Evolutionary conservation across 192 early-diverging fungal species (phyloP).

Genomic region (Coemansia sp.): DNA sequence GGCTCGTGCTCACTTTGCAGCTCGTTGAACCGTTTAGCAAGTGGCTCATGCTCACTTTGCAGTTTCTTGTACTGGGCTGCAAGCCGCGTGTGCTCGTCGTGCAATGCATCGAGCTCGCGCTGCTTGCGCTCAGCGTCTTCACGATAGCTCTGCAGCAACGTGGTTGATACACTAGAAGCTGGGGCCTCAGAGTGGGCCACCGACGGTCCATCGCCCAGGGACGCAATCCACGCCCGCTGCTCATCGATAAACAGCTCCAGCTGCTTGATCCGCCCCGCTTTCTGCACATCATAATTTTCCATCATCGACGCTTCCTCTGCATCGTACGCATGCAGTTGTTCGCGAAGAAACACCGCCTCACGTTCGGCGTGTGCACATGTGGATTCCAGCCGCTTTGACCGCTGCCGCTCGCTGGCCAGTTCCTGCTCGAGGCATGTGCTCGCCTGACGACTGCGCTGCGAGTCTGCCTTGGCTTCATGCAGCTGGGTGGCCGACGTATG

Average conservation of each 20-base stretch:
- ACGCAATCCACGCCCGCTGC: conserved; percentile 50
- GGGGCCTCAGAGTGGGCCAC: too few species aligned
- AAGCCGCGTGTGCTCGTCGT: conserved; percentile 10
- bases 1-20: conserved; percentile 8
- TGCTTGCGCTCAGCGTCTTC: conserved; percentile 27
- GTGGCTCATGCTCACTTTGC: conserved; percentile 8
- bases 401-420: conserved; percentile 22
- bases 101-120: conserved; percentile 14
- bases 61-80: conserved; percentile 3
- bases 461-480: conserved; percentile 10
- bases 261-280: conserved; percentile 59
- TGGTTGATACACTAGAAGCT: neutral
- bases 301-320: conserved; percentile 41
- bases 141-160: conserved; percentile 29
- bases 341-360: conserved; percentile 63
- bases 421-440: conserved; percentile 10
- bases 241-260: conserved; percentile 66
- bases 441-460: neutral
- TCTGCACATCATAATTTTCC: conserved; percentile 61
- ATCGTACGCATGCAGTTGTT: conserved; percentile 61
- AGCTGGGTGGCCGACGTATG: conserved; percentile 10
- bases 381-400: conserved; percentile 43
- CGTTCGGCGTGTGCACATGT: conserved; percentile 58
- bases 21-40: conserved; percentile 2
- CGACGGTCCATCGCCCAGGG: neutral